Evolutionary conservation across 2,329 filamentous ascomycete genomes (phyloP).

Genomic region (Emergomyces orientalis): DNA sequence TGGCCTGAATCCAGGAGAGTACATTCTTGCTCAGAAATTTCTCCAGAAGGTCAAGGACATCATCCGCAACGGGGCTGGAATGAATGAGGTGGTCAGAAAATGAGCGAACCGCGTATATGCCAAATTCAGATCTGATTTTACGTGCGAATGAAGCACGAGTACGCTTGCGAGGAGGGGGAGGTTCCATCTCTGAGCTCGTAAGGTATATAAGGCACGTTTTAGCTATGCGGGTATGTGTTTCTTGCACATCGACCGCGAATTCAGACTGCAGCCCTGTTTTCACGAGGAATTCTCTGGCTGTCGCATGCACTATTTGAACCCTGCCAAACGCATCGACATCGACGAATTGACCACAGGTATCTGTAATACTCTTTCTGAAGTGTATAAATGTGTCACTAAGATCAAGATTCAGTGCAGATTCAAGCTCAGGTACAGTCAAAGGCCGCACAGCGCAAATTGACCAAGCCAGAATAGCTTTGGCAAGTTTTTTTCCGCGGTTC

Average conservation of each 20-base stretch:
- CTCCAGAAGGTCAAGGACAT: slow-evolving; percentile 20
- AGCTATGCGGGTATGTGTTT: slow-evolving; percentile 27
- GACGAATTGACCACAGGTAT: slow-evolving; percentile 32
- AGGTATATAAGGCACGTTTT: slow-evolving; percentile 30
- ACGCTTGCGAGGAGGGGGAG: slow-evolving; percentile 21
- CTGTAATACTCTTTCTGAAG: slow-evolving; percentile 21
- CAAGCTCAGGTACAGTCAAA: slow-evolving; percentile 28
- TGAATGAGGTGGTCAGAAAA: slow-evolving; percentile 31
- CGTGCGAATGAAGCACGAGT: slow-evolving; percentile 6
- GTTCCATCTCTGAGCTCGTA: slow-evolving; percentile 27
- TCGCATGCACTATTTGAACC: slow-evolving; percentile 34
- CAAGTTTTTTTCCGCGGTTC: slow-evolving; percentile 23
- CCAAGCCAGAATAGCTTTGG: slow-evolving; percentile 33
- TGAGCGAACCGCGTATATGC: slow-evolving; percentile 24
- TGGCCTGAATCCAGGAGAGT: slow-evolving; percentile 31
- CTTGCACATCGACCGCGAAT: slow-evolving; percentile 22
- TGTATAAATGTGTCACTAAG: slow-evolving; percentile 24
- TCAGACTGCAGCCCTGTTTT: slow-evolving; percentile 20
- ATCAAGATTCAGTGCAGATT: slow-evolving; percentile 28
- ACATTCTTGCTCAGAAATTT: slow-evolving; percentile 28
- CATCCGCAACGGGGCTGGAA: slow-evolving; percentile 17
- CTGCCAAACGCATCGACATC: slow-evolving; percentile 26
- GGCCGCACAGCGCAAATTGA: slow-evolving; percentile 27
- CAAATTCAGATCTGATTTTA: slow-evolving; percentile 16
- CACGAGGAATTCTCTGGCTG: slow-evolving; percentile 24